These are phyloP conservation scores for Termitomyces sp. DNA, from an alignment of 768 basidiomycete genomes.

Conservation along the genomic window DNA sequence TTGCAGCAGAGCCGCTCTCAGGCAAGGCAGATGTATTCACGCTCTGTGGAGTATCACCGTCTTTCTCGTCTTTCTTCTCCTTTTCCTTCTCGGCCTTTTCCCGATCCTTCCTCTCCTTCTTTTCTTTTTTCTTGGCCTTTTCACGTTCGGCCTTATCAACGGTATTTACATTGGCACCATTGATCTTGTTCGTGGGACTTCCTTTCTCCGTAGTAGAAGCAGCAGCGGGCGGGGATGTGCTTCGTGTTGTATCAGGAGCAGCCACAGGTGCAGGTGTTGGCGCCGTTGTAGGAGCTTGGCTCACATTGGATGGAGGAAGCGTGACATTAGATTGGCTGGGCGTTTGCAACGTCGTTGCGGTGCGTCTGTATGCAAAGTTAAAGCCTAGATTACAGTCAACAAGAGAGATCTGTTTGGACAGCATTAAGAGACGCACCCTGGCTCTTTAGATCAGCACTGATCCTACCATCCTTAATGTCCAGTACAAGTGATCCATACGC, in stretches of 20 bases:
- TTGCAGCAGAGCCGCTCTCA: slow-evolving; percentile 18
- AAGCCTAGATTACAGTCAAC: slow-evolving; percentile 51
- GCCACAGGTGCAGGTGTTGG: slow-evolving; percentile 24
- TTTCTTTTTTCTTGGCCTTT: slow-evolving; percentile 54
- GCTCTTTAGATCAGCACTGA: slow-evolving; percentile 88
- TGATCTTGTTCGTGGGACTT: slow-evolving; percentile 31
- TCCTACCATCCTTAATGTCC: slow-evolving; percentile 86
- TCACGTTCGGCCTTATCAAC: slow-evolving; percentile 50
- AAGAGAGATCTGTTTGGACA: neutral
- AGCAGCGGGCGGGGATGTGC: slow-evolving; percentile 26
- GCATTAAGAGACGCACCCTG: slow-evolving; percentile 53
- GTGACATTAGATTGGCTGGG: slow-evolving; percentile 52
- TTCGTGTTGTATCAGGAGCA: neutral
- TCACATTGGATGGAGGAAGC: slow-evolving; percentile 31
- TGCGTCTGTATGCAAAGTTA: slow-evolving; percentile 91
- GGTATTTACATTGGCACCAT: slow-evolving; percentile 25
- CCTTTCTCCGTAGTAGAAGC: slow-evolving; percentile 27
- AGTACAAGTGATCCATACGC: slow-evolving; percentile 86
- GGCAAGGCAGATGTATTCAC: slow-evolving; percentile 24
- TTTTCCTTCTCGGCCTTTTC: slow-evolving; percentile 41
- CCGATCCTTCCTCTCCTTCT: slow-evolving; percentile 56
- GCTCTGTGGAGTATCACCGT: slow-evolving; percentile 20
- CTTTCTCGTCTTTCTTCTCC: slow-evolving; percentile 30
- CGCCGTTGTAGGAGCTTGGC: slow-evolving; percentile 18
- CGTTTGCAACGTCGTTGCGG: slow-evolving; percentile 53